Base-by-base conservation (phyloP, 257 asterid species). In the Handroanthus guayacan region DNA sequence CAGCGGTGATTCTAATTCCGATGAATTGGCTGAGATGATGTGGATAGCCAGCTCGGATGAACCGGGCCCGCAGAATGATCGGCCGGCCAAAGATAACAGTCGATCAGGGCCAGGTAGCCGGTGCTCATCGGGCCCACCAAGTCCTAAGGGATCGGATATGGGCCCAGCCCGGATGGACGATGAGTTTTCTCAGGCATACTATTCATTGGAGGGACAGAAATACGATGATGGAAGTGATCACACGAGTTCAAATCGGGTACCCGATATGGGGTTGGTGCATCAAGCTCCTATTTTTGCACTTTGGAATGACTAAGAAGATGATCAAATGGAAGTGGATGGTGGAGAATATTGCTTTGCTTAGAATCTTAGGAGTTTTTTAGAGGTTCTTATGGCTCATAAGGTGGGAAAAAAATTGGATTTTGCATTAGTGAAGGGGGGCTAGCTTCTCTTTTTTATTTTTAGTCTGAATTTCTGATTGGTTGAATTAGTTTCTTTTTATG, bases 231-330 rank as follows among this genome's bases (percentile, higher is more conserved):
- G 77, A 34, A 72, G 77, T 45, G 85, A 80, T 67, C 51, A 54
- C 0, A 58, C 71, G 36, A 9, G 81, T 52, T 73, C 71, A 57
- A 51, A 62, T 34, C 77, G 69, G 58, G 78, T 72, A 10, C 67
- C 82, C 1, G 82, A 79, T 11, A 11, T 77, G 65, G 90, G 79
- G 1, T 69, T 80, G 81, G 89, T 76, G 76, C 85, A 87, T 58
- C 85, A 82, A 9, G 82, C 80, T 60, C 90, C 93, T 6, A 80
- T 87, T 71, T 89, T 88, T 85, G 87, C 97, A 5, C 61, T 88
- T 17, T 91, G 95, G 97, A 89, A 83, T 74, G 84, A 86, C 5
- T 91, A 82, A 37, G 6, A 54, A 62, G 62, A 12, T 45, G 56
- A 16, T 51, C 43, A 56, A 7, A 6, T 69, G 64, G 31, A 31